These are phyloP conservation scores for Fomitopsis serialis DNA, from an alignment of 768 basidiomycete genomes.

Conservation along the genomic window DNA sequence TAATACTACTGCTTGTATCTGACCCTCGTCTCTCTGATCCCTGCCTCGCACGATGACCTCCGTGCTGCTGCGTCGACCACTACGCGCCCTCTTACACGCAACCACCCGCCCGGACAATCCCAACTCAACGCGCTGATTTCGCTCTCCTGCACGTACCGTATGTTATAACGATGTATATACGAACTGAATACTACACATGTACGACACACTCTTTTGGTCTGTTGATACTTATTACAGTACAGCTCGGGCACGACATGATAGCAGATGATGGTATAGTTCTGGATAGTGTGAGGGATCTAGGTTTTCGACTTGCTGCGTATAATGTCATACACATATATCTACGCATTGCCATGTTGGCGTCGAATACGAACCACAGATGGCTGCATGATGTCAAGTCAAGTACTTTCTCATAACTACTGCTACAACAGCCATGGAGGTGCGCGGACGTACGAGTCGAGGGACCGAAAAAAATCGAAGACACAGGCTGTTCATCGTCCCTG, in stretches of 20 bases:
- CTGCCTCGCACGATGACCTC: neutral
- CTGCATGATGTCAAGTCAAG: too few species aligned
- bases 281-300: too few species aligned
- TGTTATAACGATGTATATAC: neutral
- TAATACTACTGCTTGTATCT: neutral
- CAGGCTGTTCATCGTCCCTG: too few species aligned
- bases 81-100: neutral
- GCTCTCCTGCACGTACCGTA: neutral
- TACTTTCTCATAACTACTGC: too few species aligned
- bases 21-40: neutral
- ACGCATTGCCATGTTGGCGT: too few species aligned
- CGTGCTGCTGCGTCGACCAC: neutral
- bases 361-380: too few species aligned
- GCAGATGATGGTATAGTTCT: neutral
- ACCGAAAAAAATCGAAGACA: too few species aligned
- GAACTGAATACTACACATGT: neutral
- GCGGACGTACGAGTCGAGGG: too few species aligned
- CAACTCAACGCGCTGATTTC: neutral
- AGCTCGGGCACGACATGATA: neutral
- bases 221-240: neutral
- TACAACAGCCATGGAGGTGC: too few species aligned
- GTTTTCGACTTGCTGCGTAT: too few species aligned
- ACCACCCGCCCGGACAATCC: neutral
- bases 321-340: too few species aligned
- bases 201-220: neutral